phyloP scores from a whole-genome alignment of 1,284 basidiomycete species.

The Acaromyces ingoldii region DNA sequence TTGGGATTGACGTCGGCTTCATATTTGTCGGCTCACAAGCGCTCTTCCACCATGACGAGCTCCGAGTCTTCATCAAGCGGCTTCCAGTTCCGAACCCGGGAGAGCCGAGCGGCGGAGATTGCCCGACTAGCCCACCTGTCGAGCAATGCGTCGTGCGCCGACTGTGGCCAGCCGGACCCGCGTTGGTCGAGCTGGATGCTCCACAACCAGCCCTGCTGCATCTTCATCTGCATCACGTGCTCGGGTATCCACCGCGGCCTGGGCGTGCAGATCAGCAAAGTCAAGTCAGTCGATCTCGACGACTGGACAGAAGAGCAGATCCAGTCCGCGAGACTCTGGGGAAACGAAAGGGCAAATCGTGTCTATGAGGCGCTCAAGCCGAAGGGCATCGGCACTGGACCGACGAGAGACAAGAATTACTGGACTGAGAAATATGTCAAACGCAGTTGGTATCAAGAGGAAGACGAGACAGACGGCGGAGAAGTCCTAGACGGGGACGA shows the following conservation, averaged over 20 bases:
- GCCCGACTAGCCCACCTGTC: constrained; percentile 47
- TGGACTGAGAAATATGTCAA: constrained; percentile 32
- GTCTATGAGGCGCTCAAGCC: constrained; percentile 29
- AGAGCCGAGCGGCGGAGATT: constrained; percentile 25
- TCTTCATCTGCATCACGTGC: constrained; percentile 58
- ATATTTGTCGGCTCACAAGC: too few relatives aligned
- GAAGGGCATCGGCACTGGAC: constrained; percentile 5
- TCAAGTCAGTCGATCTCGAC: constrained; percentile 56
- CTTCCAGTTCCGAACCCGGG: background rate
- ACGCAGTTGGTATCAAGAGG: constrained; percentile 13
- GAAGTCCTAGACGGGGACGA: too few relatives aligned
- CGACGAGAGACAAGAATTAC: constrained; percentile 16
- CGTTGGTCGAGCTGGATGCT: constrained; percentile 53
- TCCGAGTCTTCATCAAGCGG: too few relatives aligned
- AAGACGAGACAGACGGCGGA: too few relatives aligned
- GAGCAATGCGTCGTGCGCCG: constrained; percentile 54
- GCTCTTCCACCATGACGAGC: too few relatives aligned
- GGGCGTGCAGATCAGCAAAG: constrained; percentile 57
- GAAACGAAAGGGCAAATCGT: constrained; percentile 28
- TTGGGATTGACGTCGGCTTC: too few relatives aligned
- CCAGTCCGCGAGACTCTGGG: constrained; percentile 30
- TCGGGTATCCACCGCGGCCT: constrained; percentile 56
- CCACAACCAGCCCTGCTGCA: constrained; percentile 44
- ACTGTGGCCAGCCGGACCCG: constrained; percentile 54
- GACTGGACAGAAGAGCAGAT: constrained; percentile 46